A percentile compares a stretch with the other conserved stretches of the same genome.
Conservation (phyloP, 2,329 filamentous ascomycete genomes). For the Neopestalotiopsis sp. region DNA sequence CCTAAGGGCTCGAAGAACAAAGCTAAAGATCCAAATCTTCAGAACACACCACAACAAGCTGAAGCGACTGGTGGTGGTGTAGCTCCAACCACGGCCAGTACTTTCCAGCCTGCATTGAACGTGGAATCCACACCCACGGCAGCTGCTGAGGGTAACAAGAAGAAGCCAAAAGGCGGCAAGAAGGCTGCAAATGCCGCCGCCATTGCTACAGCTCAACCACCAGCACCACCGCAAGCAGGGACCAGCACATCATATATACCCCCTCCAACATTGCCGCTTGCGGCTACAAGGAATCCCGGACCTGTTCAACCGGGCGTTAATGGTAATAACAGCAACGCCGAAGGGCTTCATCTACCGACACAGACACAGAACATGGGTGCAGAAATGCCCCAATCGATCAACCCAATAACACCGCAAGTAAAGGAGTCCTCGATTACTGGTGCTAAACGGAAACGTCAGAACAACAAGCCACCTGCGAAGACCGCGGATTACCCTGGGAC, state of each 20-base stretch:
- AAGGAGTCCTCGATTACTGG: constrained; percentile 39
- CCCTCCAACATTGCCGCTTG: constrained; percentile 20
- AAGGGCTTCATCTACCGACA: constrained; percentile 25
- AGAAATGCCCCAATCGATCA: constrained; percentile 9
- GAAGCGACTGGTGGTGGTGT: constrained; percentile 21
- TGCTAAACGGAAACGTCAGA: constrained; percentile 39
- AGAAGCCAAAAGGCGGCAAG: constrained; percentile 42
- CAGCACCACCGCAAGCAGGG: constrained; percentile 3
- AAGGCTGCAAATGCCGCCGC: constrained; percentile 26
- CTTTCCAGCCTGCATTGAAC: constrained; percentile 29
- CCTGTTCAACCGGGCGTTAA: constrained; percentile 17
- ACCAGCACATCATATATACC: constrained; percentile 24
- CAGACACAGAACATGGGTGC: constrained; percentile 16
- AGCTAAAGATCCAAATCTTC: constrained; percentile 41
- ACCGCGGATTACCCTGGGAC: constrained; percentile 22
- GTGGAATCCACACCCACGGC: constrained; percentile 26
- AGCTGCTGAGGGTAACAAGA: constrained; percentile 34
- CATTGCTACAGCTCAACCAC: constrained; percentile 1
- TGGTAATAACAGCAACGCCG: constrained; percentile 25
- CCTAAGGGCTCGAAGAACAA: constrained; percentile 61
- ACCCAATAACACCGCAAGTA: constrained; percentile 23
- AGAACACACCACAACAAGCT: constrained; percentile 29
- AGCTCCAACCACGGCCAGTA: constrained; percentile 33
- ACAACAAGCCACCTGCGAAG: constrained; percentile 23
- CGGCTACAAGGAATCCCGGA: neutral